phyloP scores from a whole-genome alignment of 2,329 filamentous ascomycete genomes.

The Microdochium bolleyi region DNA sequence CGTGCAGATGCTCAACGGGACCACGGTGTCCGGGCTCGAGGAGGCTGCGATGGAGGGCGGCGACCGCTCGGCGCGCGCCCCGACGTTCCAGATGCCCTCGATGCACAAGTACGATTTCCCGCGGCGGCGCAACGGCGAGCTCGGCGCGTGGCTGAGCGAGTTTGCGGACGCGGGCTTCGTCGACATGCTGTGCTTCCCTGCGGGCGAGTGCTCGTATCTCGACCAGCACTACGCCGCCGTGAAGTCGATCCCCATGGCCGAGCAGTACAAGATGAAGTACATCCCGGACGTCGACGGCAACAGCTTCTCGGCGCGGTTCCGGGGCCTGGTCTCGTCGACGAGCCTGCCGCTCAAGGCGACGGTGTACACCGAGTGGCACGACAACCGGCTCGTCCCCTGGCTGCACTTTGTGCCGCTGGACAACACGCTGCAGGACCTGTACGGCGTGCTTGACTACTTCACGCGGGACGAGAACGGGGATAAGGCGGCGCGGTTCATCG shows the following conservation, averaged over 20 bases:
- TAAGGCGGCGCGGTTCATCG: conserved; percentile 38
- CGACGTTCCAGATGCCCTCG: conserved; percentile 41
- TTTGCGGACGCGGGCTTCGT: conserved; percentile 18
- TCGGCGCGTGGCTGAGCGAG: conserved; percentile 16
- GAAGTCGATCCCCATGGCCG: conserved; percentile 16
- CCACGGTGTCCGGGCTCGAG: conserved; percentile 42
- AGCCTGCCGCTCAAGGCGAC: conserved; percentile 53
- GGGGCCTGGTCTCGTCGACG: conserved; percentile 44
- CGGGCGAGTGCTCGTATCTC: conserved; percentile 14
- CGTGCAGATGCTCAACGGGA: conserved; percentile 60
- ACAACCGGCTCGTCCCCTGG: conserved; percentile 51
- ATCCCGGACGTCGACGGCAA: conserved; percentile 54
- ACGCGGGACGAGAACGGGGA: conserved; percentile 33
- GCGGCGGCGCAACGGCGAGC: conserved; percentile 14
- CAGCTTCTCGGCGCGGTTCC: conserved; percentile 40
- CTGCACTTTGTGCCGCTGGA: conserved; percentile 56
- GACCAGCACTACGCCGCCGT: conserved; percentile 12
- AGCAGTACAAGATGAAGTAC: conserved; percentile 40
- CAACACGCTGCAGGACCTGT: conserved; percentile 49
- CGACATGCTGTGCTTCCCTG: conserved; percentile 18
- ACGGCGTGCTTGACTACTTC: conserved; percentile 49
- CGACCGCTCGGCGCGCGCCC: conserved; percentile 19
- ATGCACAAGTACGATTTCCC: conserved; percentile 32
- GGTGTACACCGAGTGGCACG: conserved; percentile 58
- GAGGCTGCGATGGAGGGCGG: conserved; percentile 8